Base-by-base conservation (phyloP, 1,284 basidiomycete genomes). In the Ustanciosporium gigantosporum region DNA sequence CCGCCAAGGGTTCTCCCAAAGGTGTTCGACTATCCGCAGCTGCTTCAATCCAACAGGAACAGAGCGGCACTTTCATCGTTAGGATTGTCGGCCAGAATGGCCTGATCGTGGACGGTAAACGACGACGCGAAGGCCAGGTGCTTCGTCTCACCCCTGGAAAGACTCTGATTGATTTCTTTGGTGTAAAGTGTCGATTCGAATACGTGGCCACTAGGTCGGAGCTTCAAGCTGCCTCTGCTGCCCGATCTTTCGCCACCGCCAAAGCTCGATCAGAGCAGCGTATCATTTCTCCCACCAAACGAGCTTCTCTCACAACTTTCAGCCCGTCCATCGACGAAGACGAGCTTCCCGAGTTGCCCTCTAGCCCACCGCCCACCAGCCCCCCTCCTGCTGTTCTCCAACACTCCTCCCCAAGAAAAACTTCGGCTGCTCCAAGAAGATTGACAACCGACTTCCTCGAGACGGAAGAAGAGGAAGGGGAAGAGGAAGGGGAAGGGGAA, bases 71-170 rank as follows among this genome's bases (percentile, higher is more conserved):
- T 11, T 77, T 73, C 36, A 55, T 76, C 24, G 49, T 76, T 20
- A 60, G 67, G 16, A 64, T 77, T 31, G 34, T 76, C 3, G 75
- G 75, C 9, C 75, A 77, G 43, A 77, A 77, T 32, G 75, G 75
- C 5, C 62, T 77, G 15, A 66, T 74, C 20, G 62, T 77, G 11
- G 60, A 76, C 27, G 72, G 70, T 9, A 66, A 70, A 38, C 67
- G 75, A 3, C 49, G 61, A 11, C 52, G 72, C n/a, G 62, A 62
- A n/a, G 73, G 68, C 3, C 68, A 67, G 23, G 65, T 74, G 3
- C 27, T 76, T 21, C 69, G 69, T 4, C 62, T 76, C 21, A 37
- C 47, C 3, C 58, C 68, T 0, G 66, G 60, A n/a, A 53, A 56
- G 31, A 56, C 58, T 4, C 25, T 51, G 21, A 57, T 74, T 31